phyloP scores from a whole-genome alignment of 116 monocot genomes.

The Dioscorea cayenensis region DNA sequence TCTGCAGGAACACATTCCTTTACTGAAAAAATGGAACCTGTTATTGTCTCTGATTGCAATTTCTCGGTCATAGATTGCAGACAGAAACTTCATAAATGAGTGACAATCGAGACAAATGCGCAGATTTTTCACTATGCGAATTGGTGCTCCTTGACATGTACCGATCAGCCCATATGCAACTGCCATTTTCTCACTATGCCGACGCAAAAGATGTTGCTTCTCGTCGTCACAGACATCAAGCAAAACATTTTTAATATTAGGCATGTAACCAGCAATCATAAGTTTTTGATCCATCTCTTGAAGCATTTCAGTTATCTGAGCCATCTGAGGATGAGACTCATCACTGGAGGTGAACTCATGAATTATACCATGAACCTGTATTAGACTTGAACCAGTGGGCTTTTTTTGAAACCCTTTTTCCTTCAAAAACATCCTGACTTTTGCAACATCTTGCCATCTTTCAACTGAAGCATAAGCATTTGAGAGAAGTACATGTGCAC shows the following conservation, averaged over 20 bases:
- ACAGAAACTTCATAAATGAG: conserved; percentile 7
- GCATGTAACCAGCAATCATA: conserved; percentile 11
- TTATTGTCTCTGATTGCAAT: conserved; percentile 10
- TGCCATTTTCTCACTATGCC: conserved; percentile 32
- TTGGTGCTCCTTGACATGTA: background rate
- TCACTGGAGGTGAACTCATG: conserved; percentile 32
- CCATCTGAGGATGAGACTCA: conserved; percentile 28
- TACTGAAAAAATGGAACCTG: conserved; percentile 6
- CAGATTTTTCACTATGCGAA: background rate
- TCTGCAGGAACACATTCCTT: conserved; percentile 6
- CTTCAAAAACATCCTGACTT: conserved; percentile 18
- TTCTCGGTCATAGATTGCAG: conserved; percentile 3
- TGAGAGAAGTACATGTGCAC: conserved; percentile 31
- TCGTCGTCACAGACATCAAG: conserved; percentile 22
- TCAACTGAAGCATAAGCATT: conserved; percentile 35
- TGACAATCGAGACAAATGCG: conserved; percentile 9
- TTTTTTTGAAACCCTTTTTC: conserved; percentile 28
- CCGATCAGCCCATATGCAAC: conserved; percentile 26
- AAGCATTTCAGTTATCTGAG: conserved; percentile 22
- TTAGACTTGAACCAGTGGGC: conserved; percentile 21
- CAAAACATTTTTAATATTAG: conserved; percentile 19
- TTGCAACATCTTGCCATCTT: conserved; percentile 35
- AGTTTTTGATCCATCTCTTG: conserved; percentile 22
- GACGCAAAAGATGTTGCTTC: conserved; percentile 13
- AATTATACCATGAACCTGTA: conserved; percentile 26